Percentiles rank a stretch among this genome's conserved stretches.
phyloP scores from a whole-genome alignment of 306 rosid species.

The Corylus avellana region DNA sequence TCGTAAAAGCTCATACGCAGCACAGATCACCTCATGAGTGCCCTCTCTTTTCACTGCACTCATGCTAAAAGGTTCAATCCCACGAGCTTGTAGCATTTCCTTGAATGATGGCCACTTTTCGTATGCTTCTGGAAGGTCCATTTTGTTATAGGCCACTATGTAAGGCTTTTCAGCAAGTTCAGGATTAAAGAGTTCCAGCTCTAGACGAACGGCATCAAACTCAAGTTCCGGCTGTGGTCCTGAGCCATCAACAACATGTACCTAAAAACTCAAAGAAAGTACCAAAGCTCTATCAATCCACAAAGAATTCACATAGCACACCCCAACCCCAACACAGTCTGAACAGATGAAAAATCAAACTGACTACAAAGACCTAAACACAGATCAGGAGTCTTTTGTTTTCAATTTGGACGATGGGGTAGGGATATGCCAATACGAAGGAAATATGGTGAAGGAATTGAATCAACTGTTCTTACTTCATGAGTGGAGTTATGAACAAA shows the following conservation, averaged over 20 bases:
- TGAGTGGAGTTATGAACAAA: neutral
- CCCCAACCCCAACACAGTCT: neutral
- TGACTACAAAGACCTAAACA: neutral
- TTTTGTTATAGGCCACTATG: slow-evolving; percentile 83
- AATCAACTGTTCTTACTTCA: neutral
- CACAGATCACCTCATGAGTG: slow-evolving; percentile 68
- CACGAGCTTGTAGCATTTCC: slow-evolving; percentile 64
- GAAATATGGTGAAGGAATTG: slow-evolving; percentile 3
- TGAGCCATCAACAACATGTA: slow-evolving; percentile 94
- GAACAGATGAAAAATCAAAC: neutral
- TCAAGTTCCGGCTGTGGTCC: slow-evolving; percentile 85
- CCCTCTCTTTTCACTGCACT: slow-evolving; percentile 83
- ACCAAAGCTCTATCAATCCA: neutral
- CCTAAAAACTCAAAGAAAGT: slow-evolving; percentile 42
- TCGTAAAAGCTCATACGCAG: slow-evolving; percentile 67
- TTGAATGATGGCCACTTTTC: slow-evolving; percentile 81
- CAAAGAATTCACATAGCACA: neutral
- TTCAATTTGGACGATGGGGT: neutral
- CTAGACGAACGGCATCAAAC: slow-evolving; percentile 93
- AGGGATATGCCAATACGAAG: neutral
- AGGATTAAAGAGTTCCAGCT: slow-evolving; percentile 84
- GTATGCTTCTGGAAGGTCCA: slow-evolving; percentile 96
- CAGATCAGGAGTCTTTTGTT: neutral
- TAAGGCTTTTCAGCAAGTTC: slow-evolving; percentile 90
- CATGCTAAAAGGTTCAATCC: slow-evolving; percentile 77